Percentiles rank a stretch among this genome's conserved stretches.
Evolutionary conservation across 2,329 filamentous ascomycete genomes (phyloP).

Genomic region (Delphinella strobiligena): DNA sequence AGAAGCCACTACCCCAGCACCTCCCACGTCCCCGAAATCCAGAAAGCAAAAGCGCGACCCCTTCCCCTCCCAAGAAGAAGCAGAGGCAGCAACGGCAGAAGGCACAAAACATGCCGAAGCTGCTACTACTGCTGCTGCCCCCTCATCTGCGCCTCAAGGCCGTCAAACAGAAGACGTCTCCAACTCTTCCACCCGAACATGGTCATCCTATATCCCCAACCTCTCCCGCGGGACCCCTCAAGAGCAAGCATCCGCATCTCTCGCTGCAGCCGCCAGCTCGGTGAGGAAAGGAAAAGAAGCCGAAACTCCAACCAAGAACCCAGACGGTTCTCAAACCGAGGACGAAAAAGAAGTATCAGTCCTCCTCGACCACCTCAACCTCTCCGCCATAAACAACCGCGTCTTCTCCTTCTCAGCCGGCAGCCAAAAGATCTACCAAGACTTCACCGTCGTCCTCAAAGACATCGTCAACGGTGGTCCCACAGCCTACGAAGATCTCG

Average conservation of each 20-base stretch:
- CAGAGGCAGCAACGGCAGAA: background rate
- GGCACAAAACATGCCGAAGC: background rate
- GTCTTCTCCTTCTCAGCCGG: constrained; percentile 77
- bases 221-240: background rate
- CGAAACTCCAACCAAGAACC: constrained; percentile 29
- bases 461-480: constrained; percentile 87
- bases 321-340: constrained; percentile 13
- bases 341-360: constrained; percentile 63
- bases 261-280: constrained; percentile 21
- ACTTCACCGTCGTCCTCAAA: constrained; percentile 83
- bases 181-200: constrained; percentile 4
- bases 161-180: background rate
- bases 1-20: background rate
- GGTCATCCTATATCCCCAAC: constrained; percentile 7
- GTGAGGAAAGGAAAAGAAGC: constrained; percentile 20
- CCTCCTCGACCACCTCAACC: constrained; percentile 73
- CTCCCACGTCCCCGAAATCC: background rate
- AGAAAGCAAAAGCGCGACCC: background rate
- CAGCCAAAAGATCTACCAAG: constrained; percentile 65
- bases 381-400: constrained; percentile 72
- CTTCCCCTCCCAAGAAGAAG: background rate
- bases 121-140: background rate
- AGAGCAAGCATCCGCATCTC: constrained; percentile 21
- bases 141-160: background rate
- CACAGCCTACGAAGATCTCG: constrained; percentile 86